These are phyloP conservation scores for Artemisia tridentata DNA, from an alignment of 129 eudicot genomes.

Conservation along the genomic window DNA sequence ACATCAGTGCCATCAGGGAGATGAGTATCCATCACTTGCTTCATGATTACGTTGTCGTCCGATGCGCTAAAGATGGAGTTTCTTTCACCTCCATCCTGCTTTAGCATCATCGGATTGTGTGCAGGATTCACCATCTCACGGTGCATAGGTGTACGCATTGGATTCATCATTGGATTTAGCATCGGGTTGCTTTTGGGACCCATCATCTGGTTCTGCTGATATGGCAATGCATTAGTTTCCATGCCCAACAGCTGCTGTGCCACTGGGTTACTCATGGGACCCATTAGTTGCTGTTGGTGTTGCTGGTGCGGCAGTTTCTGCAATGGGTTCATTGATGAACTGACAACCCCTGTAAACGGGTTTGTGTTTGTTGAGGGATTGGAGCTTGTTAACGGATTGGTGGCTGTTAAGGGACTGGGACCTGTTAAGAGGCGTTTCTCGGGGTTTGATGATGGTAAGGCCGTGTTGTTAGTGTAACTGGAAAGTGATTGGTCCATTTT, in stretches of 20 bases:
- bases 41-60: slow-evolving; percentile 61
- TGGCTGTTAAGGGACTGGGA: slow-evolving; percentile 19
- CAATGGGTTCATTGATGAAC: slow-evolving; percentile 24
- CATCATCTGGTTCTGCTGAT: slow-evolving; percentile 24
- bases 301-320: slow-evolving; percentile 26
- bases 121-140: slow-evolving; percentile 27
- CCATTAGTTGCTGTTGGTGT: slow-evolving; percentile 31
- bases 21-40: slow-evolving; percentile 52
- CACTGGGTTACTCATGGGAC: slow-evolving; percentile 32
- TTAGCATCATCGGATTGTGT: slow-evolving; percentile 31
- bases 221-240: slow-evolving; percentile 29
- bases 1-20: slow-evolving; percentile 55
- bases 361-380: slow-evolving; percentile 21
- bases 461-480: slow-evolving; percentile 27
- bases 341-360: slow-evolving; percentile 26
- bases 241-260: slow-evolving; percentile 32
- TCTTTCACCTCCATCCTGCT: slow-evolving; percentile 35
- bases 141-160: slow-evolving; percentile 30
- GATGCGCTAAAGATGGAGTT: slow-evolving; percentile 51
- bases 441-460: slow-evolving; percentile 35
- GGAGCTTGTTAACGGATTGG: slow-evolving; percentile 20
- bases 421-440: slow-evolving; percentile 30
- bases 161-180: slow-evolving; percentile 25
- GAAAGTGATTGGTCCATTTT: slow-evolving; percentile 32
- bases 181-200: slow-evolving; percentile 32